Percentiles rank a stretch among this genome's conserved stretches.
phyloP scores from a whole-genome alignment of 1,139 yeast genomes.

The Blastobotrys arbuscula region DNA sequence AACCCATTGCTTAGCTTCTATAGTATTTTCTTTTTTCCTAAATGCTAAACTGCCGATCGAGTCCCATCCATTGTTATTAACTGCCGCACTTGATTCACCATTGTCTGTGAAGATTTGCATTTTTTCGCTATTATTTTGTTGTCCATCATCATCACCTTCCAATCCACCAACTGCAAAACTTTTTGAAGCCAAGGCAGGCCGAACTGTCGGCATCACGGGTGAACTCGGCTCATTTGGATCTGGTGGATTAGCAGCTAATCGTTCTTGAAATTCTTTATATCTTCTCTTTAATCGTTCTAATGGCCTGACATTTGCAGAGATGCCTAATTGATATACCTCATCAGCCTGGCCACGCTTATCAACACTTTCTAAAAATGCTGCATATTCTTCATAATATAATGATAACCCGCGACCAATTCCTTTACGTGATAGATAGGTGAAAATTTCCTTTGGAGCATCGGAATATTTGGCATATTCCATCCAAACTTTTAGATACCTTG shows the following conservation, averaged over 20 bases:
- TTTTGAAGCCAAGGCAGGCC: constrained; percentile 24
- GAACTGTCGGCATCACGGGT: constrained; percentile 26
- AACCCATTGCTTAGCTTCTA: constrained; percentile 57
- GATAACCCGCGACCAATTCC: constrained; percentile 67
- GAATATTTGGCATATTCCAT: constrained; percentile 63
- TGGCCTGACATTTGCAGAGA: constrained; percentile 61
- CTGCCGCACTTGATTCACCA: constrained; percentile 3
- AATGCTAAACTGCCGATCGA: constrained; percentile 47
- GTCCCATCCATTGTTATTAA: constrained; percentile 40
- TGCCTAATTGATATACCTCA: constrained; percentile 57
- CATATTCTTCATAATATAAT: constrained; percentile 75
- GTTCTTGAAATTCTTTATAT: constrained; percentile 43
- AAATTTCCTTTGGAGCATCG: constrained; percentile 68
- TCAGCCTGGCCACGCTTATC: constrained; percentile 55
- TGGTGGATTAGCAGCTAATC: constrained; percentile 33
- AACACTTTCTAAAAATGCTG: constrained; percentile 53
- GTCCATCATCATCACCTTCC: not conserved
- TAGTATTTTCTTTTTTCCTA: constrained; percentile 60
- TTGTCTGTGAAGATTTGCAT: constrained; percentile 29
- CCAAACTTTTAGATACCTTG: constrained; percentile 78
- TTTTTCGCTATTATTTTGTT: constrained; percentile 13
- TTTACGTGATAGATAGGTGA: constrained; percentile 65
- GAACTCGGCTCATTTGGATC: constrained; percentile 35
- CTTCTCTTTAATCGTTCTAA: constrained; percentile 46
- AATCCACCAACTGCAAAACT: constrained; percentile 4